Conservation (phyloP, 2,329 filamentous ascomycete species). For the Apiospora saccharicola region DNA sequence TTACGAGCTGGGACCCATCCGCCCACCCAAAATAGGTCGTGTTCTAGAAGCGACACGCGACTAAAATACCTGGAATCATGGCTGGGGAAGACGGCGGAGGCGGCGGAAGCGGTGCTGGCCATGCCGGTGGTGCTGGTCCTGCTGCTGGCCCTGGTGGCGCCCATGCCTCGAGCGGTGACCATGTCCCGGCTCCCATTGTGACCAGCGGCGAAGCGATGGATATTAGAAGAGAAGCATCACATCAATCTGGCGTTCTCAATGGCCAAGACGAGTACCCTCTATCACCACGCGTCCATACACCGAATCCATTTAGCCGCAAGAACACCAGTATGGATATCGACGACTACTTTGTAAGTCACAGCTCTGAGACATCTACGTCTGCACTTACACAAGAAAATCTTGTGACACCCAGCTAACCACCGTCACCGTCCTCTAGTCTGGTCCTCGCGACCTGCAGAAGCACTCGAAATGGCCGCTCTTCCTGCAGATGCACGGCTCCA, state of each 20-base stretch:
- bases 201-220: constrained; percentile 4
- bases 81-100: constrained; percentile 4
- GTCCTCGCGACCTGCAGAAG: constrained; percentile 48
- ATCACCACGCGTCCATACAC: constrained; percentile 30
- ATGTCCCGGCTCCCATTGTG: constrained; percentile 4
- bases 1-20: constrained; percentile 50
- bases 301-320: constrained; percentile 43
- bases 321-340: constrained; percentile 49
- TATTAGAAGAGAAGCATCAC: background rate
- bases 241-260: background rate
- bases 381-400: too few species aligned
- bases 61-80: background rate
- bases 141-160: background rate
- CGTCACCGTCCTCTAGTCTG: background rate
- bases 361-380: too few species aligned
- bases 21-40: background rate
- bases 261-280: background rate
- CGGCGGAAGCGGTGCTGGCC: too few species aligned
- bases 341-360: constrained; percentile 51
- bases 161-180: background rate
- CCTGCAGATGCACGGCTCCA: constrained; percentile 78
- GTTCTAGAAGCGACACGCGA: background rate
- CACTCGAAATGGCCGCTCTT: constrained; percentile 84
- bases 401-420: background rate
- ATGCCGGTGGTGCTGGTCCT: background rate